Evolutionary conservation across 768 basidiomycete genomes (phyloP), one percentile per base, ranked within the genome.

Genomic region (Sistotremastrum suecicum): DNA sequence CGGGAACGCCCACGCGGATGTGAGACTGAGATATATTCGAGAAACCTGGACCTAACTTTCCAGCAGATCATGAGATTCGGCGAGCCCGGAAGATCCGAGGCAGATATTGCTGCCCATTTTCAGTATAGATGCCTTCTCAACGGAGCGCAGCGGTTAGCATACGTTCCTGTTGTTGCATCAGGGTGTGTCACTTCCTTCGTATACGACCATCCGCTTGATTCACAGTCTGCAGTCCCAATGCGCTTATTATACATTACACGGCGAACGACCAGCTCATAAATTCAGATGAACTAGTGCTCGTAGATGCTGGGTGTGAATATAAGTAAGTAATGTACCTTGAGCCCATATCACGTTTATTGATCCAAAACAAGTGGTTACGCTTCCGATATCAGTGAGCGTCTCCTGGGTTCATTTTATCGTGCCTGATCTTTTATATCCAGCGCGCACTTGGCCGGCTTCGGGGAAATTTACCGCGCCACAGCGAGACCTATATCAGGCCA

Each of bases 91-190:
- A 57, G 72, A 46, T 72, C 74, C 1, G 84, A 86, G 56, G 64
- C 70, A 33, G 66, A 69, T 11, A 62, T 85, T 5, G 79, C 72
- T 0, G 84, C 92, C 4, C 85, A 90, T 57, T 97, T 98, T 57
- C 85, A 94, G 62, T 95, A 95, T 56, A 53, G 83, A 1, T 92
- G 90, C 55, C 72, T 77, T 3, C 67, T 87, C 38, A 66, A 67
- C 10, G 95, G 95, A 20, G 72, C 87, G 8, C 81, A 89, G 55
- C 74, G 92, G 37, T 75, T 79, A 41, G 92, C 95, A n/a, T 99
- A 99, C 58, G 92, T 99, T 1, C 95, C 95, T 8, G 95, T 99
- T 4, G 87, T 97, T 34, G 94, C 89, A 4, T 91, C 89, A 1
- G 95, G 95, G 85, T 86, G 61, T 50, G 48, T 51, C 29, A 11